Evolutionary conservation across 1,284 basidiomycete species (phyloP), one percentile per base, ranked within the genome.

Genomic region (Papiliotrema laurentii): DNA sequence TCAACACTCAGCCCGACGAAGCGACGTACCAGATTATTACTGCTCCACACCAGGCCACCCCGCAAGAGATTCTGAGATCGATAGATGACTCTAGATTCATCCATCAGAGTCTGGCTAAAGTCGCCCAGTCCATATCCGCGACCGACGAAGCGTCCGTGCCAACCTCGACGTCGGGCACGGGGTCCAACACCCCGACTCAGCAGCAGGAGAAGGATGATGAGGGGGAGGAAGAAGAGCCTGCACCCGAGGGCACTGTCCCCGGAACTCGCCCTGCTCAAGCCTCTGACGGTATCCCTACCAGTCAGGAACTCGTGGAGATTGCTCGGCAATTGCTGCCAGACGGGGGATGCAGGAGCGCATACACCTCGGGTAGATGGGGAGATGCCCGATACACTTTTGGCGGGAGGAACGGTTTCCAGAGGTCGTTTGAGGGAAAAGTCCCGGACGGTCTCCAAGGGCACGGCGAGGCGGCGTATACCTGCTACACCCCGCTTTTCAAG

Each of bases 1-100:
- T 97, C 74, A 97, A 97, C 72, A 91, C 91, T 47, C 77, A 84
- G 31, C 94, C 94, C 0, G 80, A 81, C 55, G 93, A 96, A 66
- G 79, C 87, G 2, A 83, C 83, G 0, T 97, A 98, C 68, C 81
- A 86, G 21, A 78, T 97, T n/a, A 71, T 94, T 30, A 69, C 69
- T 1, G 67, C 66, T 10, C 80, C 83, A 1, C 80, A 82, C 13
- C 78, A 82, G 50, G 60, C 77, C 10, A 68, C 92, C 25, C 75
- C 81, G 1, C 59, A 75, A 0, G 70, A 72, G 6, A 85, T 90
- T 49, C 66, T 77, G 55, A 73, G 79, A 11, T 73, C 73, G 14
- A 75, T 97, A 14, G 62, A 74, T 3, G 60, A 71, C 4, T 94
- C 90, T 5, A 81, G 84, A 37, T 84, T 97, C 28, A 83, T 97